Evolutionary conservation across 768 basidiomycete species (phyloP), one percentile per base, ranked within the genome.

Genomic region (Pleurotus salmoneostramineus): DNA sequence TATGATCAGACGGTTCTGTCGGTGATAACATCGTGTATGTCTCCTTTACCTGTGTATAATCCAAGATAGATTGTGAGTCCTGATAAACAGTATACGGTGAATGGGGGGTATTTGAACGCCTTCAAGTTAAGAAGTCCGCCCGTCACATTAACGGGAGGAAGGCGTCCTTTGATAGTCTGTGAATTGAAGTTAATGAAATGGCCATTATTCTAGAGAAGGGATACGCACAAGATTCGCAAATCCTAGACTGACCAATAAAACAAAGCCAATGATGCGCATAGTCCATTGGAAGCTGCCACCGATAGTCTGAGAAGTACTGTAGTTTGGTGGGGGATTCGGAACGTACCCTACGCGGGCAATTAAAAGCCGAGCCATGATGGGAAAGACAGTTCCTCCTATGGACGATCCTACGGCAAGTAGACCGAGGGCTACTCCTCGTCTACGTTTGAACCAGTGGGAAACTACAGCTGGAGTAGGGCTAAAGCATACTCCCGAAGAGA

Each of bases 381-480:
- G 90, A 43, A 89, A 77, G 0, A 88, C 54, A 0, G 83, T 84
- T 6, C 91, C 89, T 3, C 91, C 90, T 0, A 88, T 50, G 0
- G 86, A 87, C 0, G 85, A 82, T 0, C 90, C 89, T 8, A 83
- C 72, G 0, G 90, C 85, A 7, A 79, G 73, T 14, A 88, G 58
- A 2, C 89, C 88, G 68, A 89, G 76, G 0, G 87, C 88, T 0
- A 85, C 58, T 0, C 82, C 80, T 7, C 85, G 76, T 34, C 77
- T 75, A 54, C 74, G 80, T 59, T 82, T 80, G 73, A 90, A 91
- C 89, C 89, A 92, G 66, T 91, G 89, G 0, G 85, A 79, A 1
- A 88, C 66, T 33, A 87, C 72, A 1, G 82, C 81, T 3, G 83
- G 69, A 2, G 83, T 78, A 0, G 85, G 84, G 3, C 85, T 83